Base-by-base conservation (phyloP, 1,284 basidiomycete genomes). In the Nidula niveotomentosa region DNA sequence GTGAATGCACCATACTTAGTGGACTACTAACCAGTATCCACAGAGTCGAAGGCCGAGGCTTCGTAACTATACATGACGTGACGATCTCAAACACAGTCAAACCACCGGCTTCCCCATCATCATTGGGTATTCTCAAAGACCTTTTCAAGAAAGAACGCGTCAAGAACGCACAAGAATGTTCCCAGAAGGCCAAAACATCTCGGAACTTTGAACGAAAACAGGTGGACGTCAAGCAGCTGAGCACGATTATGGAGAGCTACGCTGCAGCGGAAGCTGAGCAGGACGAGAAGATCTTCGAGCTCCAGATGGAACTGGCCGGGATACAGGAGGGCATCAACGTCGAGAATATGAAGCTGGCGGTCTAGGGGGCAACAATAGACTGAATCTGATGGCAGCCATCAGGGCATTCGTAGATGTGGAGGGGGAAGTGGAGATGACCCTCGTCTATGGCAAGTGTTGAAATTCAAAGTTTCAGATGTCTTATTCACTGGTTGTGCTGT, bases 361-460 rank as follows among this genome's bases (percentile, higher is more conserved):
- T 5, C 39, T 17, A 6, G 17, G 39, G 37, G 15, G 37, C 6
- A 41, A 6, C 39, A 13, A 12, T 41, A 12, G 13, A 41, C 6
- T 12, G 17, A 7, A 12, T 17, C 39, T 7, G 5, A 41, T 12
- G 13, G 39, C 17, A 12, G 13, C 39, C 12, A 12, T 69, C 36
- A 62, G 59, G 2, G 49, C 69, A 6, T 65, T 63, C 54, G 62
- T 63, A 1, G 57, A 60, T 2, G 34, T 23, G 4, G 61, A 60
- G 8, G 59, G 54, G 0, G 65, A 66, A 15, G 57, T 67, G 12
- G 62, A 65, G 50, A 64, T 76, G 37, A 3, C 15, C 23, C 35
- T 9, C 10, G 30, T 48, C 10, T 34, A 36, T n/a, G 49, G 12
- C 2, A 8, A n/a, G 18, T 47, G 6, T 30, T 30, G 30, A 30